phyloP scores from a whole-genome alignment of 2,329 filamentous ascomycete species.

The Nakataea oryzae region DNA sequence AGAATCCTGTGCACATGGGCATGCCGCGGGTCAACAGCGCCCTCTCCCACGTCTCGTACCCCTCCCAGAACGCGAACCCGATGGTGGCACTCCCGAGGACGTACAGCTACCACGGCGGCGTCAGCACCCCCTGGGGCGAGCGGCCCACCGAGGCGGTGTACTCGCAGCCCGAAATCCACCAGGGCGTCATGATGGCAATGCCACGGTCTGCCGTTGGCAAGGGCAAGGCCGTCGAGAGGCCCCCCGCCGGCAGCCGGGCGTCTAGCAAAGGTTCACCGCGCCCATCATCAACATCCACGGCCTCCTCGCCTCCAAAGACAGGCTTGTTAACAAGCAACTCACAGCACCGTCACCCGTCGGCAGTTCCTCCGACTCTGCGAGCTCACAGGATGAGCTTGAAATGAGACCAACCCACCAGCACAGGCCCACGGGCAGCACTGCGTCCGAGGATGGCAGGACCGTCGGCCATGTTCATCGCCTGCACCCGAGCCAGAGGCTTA shows the following conservation, averaged over 20 bases:
- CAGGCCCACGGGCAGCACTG: constrained; percentile 1
- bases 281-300: constrained; percentile 2
- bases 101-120: constrained; percentile 10
- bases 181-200: constrained; percentile 6
- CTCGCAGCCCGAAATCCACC: constrained; percentile 5
- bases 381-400: constrained; percentile 28
- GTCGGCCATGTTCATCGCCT: constrained; percentile 10
- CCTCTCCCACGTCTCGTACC: constrained; percentile 8
- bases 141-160: constrained; percentile 21
- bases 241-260: constrained; percentile 18
- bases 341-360: constrained; percentile 17
- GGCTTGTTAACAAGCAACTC: constrained; percentile 2
- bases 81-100: constrained; percentile 5
- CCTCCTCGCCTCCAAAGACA: neutral
- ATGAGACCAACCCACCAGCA: constrained; percentile 17
- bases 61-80: constrained; percentile 3
- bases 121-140: constrained; percentile 25
- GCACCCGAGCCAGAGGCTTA: constrained; percentile 13
- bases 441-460: neutral
- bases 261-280: constrained; percentile 24
- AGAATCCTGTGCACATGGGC: constrained; percentile 20
- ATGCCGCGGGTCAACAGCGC: constrained; percentile 30
- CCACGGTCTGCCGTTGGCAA: constrained; percentile 19
- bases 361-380: constrained; percentile 26
- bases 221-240: constrained; percentile 30